phyloP scores from a whole-genome alignment of 371 early-diverging fungal species.

The Zopfochytrium polystomum region DNA sequence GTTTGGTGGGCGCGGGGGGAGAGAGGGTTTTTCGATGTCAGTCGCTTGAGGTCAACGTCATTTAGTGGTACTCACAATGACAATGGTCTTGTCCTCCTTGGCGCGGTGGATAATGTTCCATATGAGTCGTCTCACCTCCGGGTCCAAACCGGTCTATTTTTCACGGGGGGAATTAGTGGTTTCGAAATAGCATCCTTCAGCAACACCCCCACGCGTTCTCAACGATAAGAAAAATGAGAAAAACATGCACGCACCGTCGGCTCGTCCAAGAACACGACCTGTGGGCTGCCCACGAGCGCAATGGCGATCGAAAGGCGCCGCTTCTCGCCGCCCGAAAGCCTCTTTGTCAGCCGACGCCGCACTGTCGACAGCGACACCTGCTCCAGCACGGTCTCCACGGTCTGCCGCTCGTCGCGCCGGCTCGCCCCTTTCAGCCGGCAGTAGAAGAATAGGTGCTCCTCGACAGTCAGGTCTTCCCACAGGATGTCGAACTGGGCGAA shows the following conservation, averaged over 20 bases:
- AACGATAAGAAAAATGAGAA: too few relatives aligned
- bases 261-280: constrained; percentile 60
- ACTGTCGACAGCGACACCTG: constrained; percentile 26
- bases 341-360: constrained; percentile 41
- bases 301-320: constrained; percentile 65
- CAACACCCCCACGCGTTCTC: too few relatives aligned
- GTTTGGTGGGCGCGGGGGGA: background rate
- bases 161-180: too few relatives aligned
- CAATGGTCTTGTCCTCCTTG: constrained; percentile 59
- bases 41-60: background rate
- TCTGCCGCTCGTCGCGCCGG: constrained; percentile 43
- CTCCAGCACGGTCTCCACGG: constrained; percentile 37
- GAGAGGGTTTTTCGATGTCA: background rate
- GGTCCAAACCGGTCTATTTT: constrained; percentile 68
- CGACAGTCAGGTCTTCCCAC: constrained; percentile 68
- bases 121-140: too few relatives aligned
- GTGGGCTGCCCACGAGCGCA: constrained; percentile 60
- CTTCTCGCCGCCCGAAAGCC: constrained; percentile 57
- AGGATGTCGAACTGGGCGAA: constrained; percentile 63
- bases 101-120: too few relatives aligned
- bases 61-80: constrained; percentile 1
- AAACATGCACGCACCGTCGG: too few relatives aligned
- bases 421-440: constrained; percentile 65
- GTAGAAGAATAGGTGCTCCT: constrained; percentile 67
- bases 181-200: too few relatives aligned